Percentiles rank a stretch among this genome's conserved stretches.
Evolutionary conservation across 2,329 filamentous ascomycete species (phyloP).

Genomic region (Mollisia scopiformis): DNA sequence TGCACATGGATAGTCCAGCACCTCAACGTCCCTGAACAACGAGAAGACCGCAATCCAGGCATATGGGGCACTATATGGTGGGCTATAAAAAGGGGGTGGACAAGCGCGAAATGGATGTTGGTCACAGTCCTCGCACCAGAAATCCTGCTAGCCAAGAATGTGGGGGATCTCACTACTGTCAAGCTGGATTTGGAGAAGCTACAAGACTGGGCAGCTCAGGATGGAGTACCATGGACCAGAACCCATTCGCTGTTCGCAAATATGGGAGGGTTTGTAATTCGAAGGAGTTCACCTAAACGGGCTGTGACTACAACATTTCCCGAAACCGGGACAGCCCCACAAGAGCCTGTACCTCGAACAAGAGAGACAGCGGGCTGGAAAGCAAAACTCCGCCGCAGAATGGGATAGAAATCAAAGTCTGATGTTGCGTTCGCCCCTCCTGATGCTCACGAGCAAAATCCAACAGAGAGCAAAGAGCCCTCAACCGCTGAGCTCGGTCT

Average conservation of each 20-base stretch:
- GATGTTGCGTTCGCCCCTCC: no score
- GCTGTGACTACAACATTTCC: not conserved
- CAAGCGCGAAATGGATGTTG: conserved; percentile 10
- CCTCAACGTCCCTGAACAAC: conserved; percentile 26
- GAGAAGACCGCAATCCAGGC: not conserved
- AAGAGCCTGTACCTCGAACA: no score
- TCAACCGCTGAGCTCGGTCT: no score
- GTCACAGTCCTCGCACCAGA: conserved; percentile 12
- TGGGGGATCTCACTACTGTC: not conserved
- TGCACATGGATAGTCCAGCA: conserved; percentile 32
- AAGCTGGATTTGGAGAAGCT: not conserved
- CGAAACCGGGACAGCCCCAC: not conserved
- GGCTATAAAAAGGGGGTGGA: conserved; percentile 1
- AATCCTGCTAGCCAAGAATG: not conserved
- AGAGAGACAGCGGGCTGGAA: no score
- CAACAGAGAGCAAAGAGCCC: no score
- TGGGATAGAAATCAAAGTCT: no score
- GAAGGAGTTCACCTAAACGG: not conserved
- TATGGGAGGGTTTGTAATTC: conserved; percentile 14
- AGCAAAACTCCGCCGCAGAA: no score
- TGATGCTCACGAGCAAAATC: no score
- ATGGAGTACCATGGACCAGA: conserved; percentile 7
- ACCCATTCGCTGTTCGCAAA: conserved; percentile 10
- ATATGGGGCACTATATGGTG: conserved; percentile 8
- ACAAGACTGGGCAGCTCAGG: not conserved